These are phyloP conservation scores for Simplicillium sp. DNA, from an alignment of 2,329 filamentous ascomycete genomes.

Conservation along the genomic window DNA sequence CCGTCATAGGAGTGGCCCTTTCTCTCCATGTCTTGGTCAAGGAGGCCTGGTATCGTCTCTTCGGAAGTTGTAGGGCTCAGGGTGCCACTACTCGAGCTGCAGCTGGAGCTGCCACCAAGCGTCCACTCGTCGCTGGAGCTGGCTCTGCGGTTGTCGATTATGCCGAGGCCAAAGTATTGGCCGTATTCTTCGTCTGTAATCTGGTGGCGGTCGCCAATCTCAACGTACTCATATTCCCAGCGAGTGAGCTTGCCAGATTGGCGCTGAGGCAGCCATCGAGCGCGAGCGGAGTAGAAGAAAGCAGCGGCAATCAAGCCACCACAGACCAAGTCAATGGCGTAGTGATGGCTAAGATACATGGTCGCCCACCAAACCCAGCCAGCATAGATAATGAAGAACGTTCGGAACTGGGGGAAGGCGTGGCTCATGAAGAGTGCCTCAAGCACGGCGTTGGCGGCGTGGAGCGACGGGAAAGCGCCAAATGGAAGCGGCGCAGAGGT, in stretches of 20 bases:
- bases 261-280: slow-evolving; percentile 70
- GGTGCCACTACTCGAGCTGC: slow-evolving; percentile 37
- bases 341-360: slow-evolving; percentile 97
- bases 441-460: slow-evolving; percentile 80
- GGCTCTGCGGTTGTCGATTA: slow-evolving; percentile 30
- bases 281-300: slow-evolving; percentile 74
- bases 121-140: slow-evolving; percentile 82
- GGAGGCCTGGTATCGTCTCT: slow-evolving; percentile 24
- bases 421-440: slow-evolving; percentile 91
- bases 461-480: slow-evolving; percentile 87
- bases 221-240: slow-evolving; percentile 94
- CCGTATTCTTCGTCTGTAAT: slow-evolving; percentile 36
- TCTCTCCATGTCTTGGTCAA: slow-evolving; percentile 24
- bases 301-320: slow-evolving; percentile 71
- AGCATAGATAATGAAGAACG: slow-evolving; percentile 73
- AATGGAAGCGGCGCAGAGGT: slow-evolving; percentile 86
- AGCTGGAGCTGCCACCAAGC: slow-evolving; percentile 70
- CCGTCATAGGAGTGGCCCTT: slow-evolving; percentile 29
- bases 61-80: slow-evolving; percentile 40
- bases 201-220: slow-evolving; percentile 57
- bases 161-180: slow-evolving; percentile 35
- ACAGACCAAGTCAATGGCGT: slow-evolving; percentile 84
- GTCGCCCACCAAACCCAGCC: slow-evolving; percentile 98
- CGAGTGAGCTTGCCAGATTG: slow-evolving; percentile 79
- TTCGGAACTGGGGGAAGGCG: slow-evolving; percentile 75